Evolutionary conservation across 495 filamentous ascomycete species (phyloP).

Genomic region (Choiromyces venosus): DNA sequence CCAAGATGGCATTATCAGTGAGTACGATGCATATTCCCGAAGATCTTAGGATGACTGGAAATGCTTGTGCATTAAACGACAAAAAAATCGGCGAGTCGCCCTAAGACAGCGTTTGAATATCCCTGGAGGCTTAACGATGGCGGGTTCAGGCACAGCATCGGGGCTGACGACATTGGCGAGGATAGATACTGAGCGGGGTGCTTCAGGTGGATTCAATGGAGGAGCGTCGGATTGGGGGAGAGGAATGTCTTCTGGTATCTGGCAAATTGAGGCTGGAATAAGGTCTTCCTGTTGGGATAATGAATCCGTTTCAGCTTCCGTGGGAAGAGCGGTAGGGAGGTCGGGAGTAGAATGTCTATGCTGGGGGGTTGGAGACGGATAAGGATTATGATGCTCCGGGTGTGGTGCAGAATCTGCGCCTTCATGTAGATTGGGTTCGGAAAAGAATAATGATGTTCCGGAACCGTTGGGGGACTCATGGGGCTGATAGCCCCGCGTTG

Average conservation of each 20-base stretch:
- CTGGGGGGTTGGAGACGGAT: no score
- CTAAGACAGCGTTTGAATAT: background rate
- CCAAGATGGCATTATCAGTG: background rate
- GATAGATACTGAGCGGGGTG: background rate
- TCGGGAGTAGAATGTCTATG: no score
- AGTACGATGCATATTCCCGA: background rate
- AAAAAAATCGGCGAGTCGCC: background rate
- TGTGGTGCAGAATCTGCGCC: no score
- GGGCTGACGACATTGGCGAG: background rate
- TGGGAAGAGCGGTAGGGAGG: accelerated
- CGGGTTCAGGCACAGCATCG: background rate
- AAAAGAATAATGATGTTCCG: background rate
- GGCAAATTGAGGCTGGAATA: background rate
- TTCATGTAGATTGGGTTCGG: background rate
- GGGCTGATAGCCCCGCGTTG: background rate
- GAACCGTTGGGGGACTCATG: no score
- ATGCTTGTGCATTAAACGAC: background rate
- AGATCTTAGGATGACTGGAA: background rate
- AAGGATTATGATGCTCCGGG: no score
- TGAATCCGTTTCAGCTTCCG: background rate
- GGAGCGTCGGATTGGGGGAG: background rate
- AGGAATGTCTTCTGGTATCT: background rate
- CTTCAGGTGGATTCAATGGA: background rate
- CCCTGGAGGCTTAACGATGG: background rate
- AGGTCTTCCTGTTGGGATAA: background rate